Conservation (phyloP, 1,284 basidiomycete genomes). For the Cerioporus squamosus region DNA sequence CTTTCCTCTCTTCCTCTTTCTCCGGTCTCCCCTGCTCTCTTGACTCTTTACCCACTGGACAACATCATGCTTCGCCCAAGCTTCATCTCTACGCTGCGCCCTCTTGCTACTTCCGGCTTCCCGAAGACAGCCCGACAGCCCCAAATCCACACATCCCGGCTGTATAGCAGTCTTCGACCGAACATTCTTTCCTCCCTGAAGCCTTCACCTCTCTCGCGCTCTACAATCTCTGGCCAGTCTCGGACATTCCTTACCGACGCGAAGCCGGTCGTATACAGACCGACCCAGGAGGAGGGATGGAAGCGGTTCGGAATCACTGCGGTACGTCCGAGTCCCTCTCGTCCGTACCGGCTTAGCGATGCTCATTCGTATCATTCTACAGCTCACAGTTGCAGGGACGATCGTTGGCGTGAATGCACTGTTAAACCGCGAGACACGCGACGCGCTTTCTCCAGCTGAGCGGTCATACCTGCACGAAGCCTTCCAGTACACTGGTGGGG, state of each 20-base stretch:
- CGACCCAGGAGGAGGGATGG: slow-evolving; percentile 49
- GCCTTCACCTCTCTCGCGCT: slow-evolving; percentile 24
- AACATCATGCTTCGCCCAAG: slow-evolving; percentile 39
- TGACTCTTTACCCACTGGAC: background rate
- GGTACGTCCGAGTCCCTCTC: slow-evolving; percentile 40
- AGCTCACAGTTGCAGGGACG: slow-evolving; percentile 74
- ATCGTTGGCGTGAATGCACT: slow-evolving; percentile 66
- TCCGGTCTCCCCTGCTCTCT: background rate
- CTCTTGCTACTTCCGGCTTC: slow-evolving; percentile 25
- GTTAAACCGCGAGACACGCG: slow-evolving; percentile 81
- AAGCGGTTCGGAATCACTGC: slow-evolving; percentile 54
- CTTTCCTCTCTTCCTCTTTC: slow-evolving; percentile 12
- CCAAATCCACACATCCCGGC: slow-evolving; percentile 26
- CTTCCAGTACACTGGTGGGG: slow-evolving; percentile 87
- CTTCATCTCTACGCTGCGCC: slow-evolving; percentile 30
- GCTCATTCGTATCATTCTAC: background rate
- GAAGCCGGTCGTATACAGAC: slow-evolving; percentile 39
- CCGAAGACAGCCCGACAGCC: slow-evolving; percentile 21
- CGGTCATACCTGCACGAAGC: slow-evolving; percentile 78
- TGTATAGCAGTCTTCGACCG: slow-evolving; percentile 37
- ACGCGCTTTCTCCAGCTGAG: slow-evolving; percentile 63
- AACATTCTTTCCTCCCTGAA: slow-evolving; percentile 35
- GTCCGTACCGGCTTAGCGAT: background rate
- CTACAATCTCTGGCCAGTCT: slow-evolving; percentile 31
- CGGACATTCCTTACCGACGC: slow-evolving; percentile 50